Evolutionary conservation across 305 asterid species (phyloP).

Genomic region (Stenogyne calaminthoides): DNA sequence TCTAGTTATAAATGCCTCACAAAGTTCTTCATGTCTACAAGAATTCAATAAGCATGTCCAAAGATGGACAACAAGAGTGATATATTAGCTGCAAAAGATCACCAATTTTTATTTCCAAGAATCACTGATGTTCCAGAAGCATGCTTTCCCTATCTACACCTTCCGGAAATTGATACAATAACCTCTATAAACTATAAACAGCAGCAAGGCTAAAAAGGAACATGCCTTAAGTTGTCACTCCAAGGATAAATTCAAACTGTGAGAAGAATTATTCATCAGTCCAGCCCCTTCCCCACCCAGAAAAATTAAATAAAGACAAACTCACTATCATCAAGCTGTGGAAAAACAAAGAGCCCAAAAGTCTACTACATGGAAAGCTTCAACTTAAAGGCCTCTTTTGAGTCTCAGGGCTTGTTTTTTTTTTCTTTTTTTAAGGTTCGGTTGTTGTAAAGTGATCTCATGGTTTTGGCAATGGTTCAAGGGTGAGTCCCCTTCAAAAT

Average conservation of each 20-base stretch:
- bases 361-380: background rate
- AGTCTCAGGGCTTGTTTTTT: background rate
- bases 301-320: background rate
- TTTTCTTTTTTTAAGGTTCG: background rate
- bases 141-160: background rate
- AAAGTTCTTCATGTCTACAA: slow-evolving; percentile 6
- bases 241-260: too few species aligned
- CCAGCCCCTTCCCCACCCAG: slow-evolving; percentile 1
- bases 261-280: too few species aligned
- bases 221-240: background rate
- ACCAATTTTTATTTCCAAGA: background rate
- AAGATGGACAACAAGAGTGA: slow-evolving; percentile 15
- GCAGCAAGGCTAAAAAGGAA: background rate
- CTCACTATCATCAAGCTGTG: background rate
- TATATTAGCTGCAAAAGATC: slow-evolving; percentile 2
- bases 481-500: slow-evolving; percentile 5
- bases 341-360: slow-evolving; percentile 8
- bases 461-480: slow-evolving; percentile 7
- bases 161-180: slow-evolving; percentile 8
- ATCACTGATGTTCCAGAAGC: background rate
- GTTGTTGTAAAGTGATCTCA: background rate
- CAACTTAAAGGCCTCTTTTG: background rate
- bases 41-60: slow-evolving; percentile 16
- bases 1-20: background rate
- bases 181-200: background rate